Percentiles rank a stretch among this genome's conserved stretches.
Evolutionary conservation across 495 filamentous ascomycete genomes (phyloP).

Genomic region (Evernia prunastri): DNA sequence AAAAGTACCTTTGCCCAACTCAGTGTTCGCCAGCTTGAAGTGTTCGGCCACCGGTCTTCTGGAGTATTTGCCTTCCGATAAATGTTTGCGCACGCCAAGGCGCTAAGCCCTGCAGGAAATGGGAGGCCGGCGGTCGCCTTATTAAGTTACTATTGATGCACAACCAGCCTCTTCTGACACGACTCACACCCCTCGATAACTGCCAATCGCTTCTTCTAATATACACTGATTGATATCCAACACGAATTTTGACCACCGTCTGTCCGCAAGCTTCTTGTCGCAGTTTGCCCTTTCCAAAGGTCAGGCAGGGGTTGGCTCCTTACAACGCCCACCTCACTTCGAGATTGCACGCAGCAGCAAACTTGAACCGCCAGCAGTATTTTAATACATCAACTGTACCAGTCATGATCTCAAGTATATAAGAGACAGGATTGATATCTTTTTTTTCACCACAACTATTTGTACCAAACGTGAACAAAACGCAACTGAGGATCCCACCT

Average conservation of each 20-base stretch:
- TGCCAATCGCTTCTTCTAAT: conserved; percentile 13
- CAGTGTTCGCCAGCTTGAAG: background rate
- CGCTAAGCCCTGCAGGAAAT: background rate
- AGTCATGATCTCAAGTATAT: conserved; percentile 11
- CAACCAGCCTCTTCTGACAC: conserved; percentile 12
- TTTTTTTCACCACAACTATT: background rate
- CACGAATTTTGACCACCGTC: background rate
- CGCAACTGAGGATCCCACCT: background rate
- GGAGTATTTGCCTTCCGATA: background rate
- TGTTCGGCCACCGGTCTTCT: background rate
- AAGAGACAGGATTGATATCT: background rate
- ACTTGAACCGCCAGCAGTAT: background rate
- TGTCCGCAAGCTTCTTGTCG: conserved; percentile 17
- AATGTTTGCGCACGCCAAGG: background rate
- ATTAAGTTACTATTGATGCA: too few relatives aligned
- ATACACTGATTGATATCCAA: background rate
- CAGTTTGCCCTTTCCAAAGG: conserved; percentile 10
- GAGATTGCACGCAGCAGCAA: conserved; percentile 7
- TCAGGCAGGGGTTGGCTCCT: conserved; percentile 4
- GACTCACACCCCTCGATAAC: conserved; percentile 9
- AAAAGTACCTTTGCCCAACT: background rate
- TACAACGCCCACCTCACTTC: conserved; percentile 2
- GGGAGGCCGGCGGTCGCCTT: background rate
- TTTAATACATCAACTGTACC: background rate
- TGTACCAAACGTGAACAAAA: background rate